Evolutionary conservation across 2,329 filamentous ascomycete species (phyloP).

Genomic region (Emydomyces testavorans): DNA sequence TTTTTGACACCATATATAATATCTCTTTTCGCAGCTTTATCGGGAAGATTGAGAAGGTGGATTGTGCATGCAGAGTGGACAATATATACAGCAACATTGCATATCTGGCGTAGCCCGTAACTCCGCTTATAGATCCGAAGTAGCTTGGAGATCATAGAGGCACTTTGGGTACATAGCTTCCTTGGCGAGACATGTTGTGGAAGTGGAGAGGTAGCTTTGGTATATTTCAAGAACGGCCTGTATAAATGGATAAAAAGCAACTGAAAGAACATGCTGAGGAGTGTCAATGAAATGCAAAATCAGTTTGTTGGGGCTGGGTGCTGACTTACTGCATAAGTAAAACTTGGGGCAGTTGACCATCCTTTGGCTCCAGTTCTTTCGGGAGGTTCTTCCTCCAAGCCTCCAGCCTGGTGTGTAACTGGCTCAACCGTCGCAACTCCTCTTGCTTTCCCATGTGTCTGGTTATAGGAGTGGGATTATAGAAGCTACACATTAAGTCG

Average conservation of each 20-base stretch:
- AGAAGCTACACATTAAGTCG: constrained; percentile 80
- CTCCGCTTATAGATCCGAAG: constrained; percentile 86
- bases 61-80: constrained; percentile 89
- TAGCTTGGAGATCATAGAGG: constrained; percentile 82
- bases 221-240: constrained; percentile 87
- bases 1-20: constrained; percentile 84
- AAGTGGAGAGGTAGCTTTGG: constrained; percentile 65
- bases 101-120: constrained; percentile 84
- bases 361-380: constrained; percentile 74
- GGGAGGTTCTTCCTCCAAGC: constrained; percentile 78
- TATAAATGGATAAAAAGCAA: constrained; percentile 92
- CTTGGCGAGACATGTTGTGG: constrained; percentile 80
- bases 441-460: constrained; percentile 59
- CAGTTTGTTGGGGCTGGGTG: background rate
- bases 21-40: constrained; percentile 80
- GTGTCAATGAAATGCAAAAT: constrained; percentile 17
- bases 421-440: constrained; percentile 84
- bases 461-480: constrained; percentile 60
- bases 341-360: constrained; percentile 78
- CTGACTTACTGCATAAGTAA: constrained; percentile 70
- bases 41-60: constrained; percentile 81
- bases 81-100: constrained; percentile 94
- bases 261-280: constrained; percentile 84
- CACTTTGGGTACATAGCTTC: constrained; percentile 81
- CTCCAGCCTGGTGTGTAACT: constrained; percentile 79